Conservation (phyloP, 2,329 filamentous ascomycete species). For the Hirsutella thompsonii region DNA sequence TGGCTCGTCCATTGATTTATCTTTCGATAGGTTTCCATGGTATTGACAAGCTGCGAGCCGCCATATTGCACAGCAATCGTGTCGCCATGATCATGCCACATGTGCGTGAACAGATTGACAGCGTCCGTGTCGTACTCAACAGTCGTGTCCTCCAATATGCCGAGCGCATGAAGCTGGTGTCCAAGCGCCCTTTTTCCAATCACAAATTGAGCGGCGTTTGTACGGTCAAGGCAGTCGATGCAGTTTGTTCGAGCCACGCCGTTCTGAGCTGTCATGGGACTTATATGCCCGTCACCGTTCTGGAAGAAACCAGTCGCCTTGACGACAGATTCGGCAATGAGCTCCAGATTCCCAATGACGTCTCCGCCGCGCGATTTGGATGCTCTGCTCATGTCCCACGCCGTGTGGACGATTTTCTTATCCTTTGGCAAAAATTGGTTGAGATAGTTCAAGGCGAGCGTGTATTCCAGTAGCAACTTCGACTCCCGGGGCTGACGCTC, state of each 20-base stretch:
- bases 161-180: slow-evolving; percentile 81
- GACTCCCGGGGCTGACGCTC: slow-evolving; percentile 86
- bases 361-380: slow-evolving; percentile 87
- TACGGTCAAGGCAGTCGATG: slow-evolving; percentile 93
- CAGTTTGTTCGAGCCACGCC: slow-evolving; percentile 93
- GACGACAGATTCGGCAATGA: slow-evolving; percentile 79
- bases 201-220: slow-evolving; percentile 95
- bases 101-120: slow-evolving; percentile 91
- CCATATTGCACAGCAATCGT: slow-evolving; percentile 97
- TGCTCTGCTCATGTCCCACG: slow-evolving; percentile 96
- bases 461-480: slow-evolving; percentile 79
- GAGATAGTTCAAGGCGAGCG: slow-evolving; percentile 75
- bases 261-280: slow-evolving; percentile 61
- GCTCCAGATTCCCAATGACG: slow-evolving; percentile 84
- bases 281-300: slow-evolving; percentile 64
- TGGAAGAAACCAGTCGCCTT: slow-evolving; percentile 86
- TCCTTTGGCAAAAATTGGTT: slow-evolving; percentile 82
- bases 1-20: slow-evolving; percentile 98
- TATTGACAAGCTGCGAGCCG: slow-evolving; percentile 94
- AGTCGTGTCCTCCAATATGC: slow-evolving; percentile 65
- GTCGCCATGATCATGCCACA: slow-evolving; percentile 97
- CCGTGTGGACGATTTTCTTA: slow-evolving; percentile 84
- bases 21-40: slow-evolving; percentile 97
- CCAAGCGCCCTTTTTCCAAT: slow-evolving; percentile 91
- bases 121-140: slow-evolving; percentile 93